Evolutionary conservation across 73 alveolate species (phyloP).

Genomic region (Blepharisma stoltei): DNA sequence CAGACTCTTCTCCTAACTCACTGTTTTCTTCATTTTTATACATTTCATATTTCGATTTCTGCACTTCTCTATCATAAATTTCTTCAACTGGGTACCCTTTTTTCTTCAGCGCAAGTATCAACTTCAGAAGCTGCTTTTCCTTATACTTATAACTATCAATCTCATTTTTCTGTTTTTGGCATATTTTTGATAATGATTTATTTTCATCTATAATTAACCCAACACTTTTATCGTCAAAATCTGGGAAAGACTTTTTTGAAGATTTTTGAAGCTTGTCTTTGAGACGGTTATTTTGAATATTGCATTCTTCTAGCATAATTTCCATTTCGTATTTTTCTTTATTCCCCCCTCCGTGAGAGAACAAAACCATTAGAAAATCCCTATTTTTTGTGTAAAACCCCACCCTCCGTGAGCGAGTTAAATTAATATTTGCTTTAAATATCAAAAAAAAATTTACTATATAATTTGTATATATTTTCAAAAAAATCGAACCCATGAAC

Average conservation of each 20-base stretch:
- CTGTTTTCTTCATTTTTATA: neutral
- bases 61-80: slow-evolving; percentile 6
- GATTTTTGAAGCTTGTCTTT: slow-evolving; percentile 6
- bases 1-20: slow-evolving; percentile 7
- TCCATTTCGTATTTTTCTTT: slow-evolving; percentile 12
- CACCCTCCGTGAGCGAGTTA: no score
- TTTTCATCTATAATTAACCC: neutral
- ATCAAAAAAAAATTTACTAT: no score
- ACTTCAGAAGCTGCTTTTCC: slow-evolving; percentile 2
- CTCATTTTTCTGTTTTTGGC: neutral
- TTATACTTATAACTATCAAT: neutral
- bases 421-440: no score
- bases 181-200: neutral
- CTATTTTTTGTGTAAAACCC: no score
- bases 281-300: neutral
- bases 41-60: neutral
- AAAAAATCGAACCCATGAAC: no score
- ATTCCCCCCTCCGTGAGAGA: no score
- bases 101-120: slow-evolving; percentile 6
- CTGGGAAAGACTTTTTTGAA: neutral
- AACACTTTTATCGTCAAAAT: neutral
- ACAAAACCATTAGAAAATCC: no score
- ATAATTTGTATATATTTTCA: no score
- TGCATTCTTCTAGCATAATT: neutral
- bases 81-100: slow-evolving; percentile 25